Conservation (phyloP, 768 basidiomycete species). For the Nevesoporus exiguus region DNA sequence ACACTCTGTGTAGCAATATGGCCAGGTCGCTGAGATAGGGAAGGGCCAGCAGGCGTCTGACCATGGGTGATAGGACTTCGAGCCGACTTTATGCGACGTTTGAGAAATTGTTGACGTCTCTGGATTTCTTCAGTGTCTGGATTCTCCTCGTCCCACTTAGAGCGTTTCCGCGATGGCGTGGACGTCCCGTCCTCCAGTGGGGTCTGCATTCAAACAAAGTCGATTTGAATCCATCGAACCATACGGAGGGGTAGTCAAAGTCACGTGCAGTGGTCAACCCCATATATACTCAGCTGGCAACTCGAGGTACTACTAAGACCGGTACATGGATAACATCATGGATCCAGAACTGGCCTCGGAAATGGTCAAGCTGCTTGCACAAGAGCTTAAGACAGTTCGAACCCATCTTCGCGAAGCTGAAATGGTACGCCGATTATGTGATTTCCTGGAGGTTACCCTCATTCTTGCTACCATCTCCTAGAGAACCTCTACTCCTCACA, state of each 20-base stretch:
- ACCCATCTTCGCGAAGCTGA: conserved; percentile 22
- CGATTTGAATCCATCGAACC: no score
- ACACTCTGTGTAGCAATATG: conserved; percentile 46
- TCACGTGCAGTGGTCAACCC: conserved; percentile 11
- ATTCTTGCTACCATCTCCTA: not conserved
- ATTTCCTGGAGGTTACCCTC: not conserved
- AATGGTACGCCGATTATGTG: conserved; percentile 9
- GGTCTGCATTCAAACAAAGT: conserved; percentile 27
- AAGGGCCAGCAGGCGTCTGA: conserved; percentile 12
- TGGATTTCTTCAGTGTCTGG: conserved; percentile 38
- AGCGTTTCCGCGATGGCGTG: conserved; percentile 68
- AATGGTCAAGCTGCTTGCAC: conserved; percentile 23
- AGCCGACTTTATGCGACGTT: conserved; percentile 50
- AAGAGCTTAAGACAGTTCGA: conserved; percentile 24
- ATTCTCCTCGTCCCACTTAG: conserved; percentile 65
- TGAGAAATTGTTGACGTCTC: conserved; percentile 41
- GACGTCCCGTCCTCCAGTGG: conserved; percentile 30
- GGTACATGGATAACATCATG: conserved; percentile 19
- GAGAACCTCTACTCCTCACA: conserved; percentile 7
- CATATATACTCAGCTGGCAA: not conserved
- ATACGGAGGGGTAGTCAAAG: not conserved
- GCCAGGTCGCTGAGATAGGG: conserved; percentile 17
- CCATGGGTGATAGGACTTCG: conserved; percentile 17
- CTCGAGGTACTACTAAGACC: not conserved
- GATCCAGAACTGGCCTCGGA: conserved; percentile 28